A percentile compares a stretch with the other conserved stretches of the same genome.
Evolutionary conservation across 495 filamentous ascomycete species (phyloP).

Genomic region (Pseudomonodictys pantanalensis): DNA sequence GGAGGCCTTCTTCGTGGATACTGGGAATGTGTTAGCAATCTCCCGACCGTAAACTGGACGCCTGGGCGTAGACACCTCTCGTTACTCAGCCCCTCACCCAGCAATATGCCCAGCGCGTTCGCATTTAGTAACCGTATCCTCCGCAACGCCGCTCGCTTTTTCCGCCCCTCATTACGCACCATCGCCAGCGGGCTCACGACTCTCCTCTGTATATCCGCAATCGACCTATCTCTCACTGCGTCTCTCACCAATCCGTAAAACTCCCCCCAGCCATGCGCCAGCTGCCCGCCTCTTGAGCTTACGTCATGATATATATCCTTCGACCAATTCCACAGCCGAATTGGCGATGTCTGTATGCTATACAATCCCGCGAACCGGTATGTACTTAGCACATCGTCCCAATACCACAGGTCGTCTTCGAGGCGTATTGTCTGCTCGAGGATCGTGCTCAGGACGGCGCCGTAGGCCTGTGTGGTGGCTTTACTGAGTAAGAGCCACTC

Average conservation of each 20-base stretch:
- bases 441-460: conserved; percentile 66
- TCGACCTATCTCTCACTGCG: conserved; percentile 61
- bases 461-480: conserved; percentile 80
- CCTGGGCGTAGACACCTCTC: conserved; percentile 37
- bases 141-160: conserved; percentile 65
- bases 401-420: conserved; percentile 84
- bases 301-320: conserved; percentile 62
- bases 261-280: conserved; percentile 61
- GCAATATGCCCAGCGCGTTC: conserved; percentile 79
- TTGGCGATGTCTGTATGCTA: conserved; percentile 75
- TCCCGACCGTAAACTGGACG: not conserved
- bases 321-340: conserved; percentile 63
- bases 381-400: conserved; percentile 78
- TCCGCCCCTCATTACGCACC: conserved; percentile 64
- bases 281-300: conserved; percentile 43
- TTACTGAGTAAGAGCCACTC: conserved; percentile 88
- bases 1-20: conserved; percentile 40
- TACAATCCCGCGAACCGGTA: conserved; percentile 70
- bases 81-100: conserved; percentile 70
- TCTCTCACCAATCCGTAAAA: conserved; percentile 79
- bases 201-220: conserved; percentile 56
- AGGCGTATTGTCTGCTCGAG: conserved; percentile 77
- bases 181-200: conserved; percentile 69
- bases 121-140: conserved; percentile 72
- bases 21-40: not conserved